These are phyloP conservation scores for Lipomyces orientalis DNA, from an alignment of 805 yeast genomes.

Conservation along the genomic window DNA sequence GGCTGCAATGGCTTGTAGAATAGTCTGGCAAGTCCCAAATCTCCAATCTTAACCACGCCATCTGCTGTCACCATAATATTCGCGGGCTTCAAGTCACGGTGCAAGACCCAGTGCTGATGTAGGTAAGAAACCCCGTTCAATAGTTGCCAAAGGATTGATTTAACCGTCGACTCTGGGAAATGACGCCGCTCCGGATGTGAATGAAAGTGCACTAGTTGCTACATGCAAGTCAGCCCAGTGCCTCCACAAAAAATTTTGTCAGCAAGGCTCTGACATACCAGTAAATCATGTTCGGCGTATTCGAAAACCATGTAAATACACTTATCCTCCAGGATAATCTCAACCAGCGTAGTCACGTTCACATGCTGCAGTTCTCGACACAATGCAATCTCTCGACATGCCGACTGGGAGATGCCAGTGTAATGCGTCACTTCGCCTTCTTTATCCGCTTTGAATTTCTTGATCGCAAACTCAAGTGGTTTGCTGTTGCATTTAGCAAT, in stretches of 20 bases:
- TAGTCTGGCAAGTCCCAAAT: slow-evolving; percentile 65
- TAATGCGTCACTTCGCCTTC: slow-evolving; percentile 88
- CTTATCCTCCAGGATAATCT: slow-evolving; percentile 84
- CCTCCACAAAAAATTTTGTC: neutral
- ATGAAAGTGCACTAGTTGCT: slow-evolving; percentile 90
- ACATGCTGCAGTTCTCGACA: slow-evolving; percentile 84
- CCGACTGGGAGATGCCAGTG: slow-evolving; percentile 95
- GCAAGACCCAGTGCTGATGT: slow-evolving; percentile 96
- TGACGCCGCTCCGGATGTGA: slow-evolving; percentile 84
- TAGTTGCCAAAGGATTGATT: slow-evolving; percentile 90
- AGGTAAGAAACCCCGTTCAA: slow-evolving; percentile 87
- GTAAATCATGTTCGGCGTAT: slow-evolving; percentile 92
- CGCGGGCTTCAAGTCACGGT: slow-evolving; percentile 96
- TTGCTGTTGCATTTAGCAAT: slow-evolving; percentile 26
- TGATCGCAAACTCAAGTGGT: slow-evolving; percentile 72
- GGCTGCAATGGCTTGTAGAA: slow-evolving; percentile 59
- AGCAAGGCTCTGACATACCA: slow-evolving; percentile 43
- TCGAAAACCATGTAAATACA: slow-evolving; percentile 94
- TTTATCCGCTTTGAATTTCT: slow-evolving; percentile 92
- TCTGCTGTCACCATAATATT: slow-evolving; percentile 91
- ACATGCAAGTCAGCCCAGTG: neutral
- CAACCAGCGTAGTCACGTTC: slow-evolving; percentile 79
- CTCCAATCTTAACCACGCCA: slow-evolving; percentile 96
- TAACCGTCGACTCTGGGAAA: slow-evolving; percentile 78
- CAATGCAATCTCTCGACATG: slow-evolving; percentile 93